Base-by-base conservation (phyloP, 140 eudicot species). In the Senecio squalidus region DNA sequence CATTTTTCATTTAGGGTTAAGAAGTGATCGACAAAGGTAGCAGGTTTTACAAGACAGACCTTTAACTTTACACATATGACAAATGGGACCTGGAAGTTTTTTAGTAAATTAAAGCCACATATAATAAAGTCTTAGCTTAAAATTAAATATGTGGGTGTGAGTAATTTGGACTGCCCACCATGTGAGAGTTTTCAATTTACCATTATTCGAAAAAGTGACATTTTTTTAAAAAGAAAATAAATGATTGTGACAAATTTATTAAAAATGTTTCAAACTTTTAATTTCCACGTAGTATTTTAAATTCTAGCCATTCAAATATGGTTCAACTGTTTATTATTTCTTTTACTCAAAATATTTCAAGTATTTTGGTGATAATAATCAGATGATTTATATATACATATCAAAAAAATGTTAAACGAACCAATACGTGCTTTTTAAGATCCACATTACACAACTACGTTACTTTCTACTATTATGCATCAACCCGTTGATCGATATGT, bases 231-330 rank as follows among this genome's bases (percentile, higher is more conserved):
- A 70, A 40, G 10, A 54, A 18, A 31, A 53, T 64, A 9, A 30
- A 4, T 38, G 59, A 55, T n/a, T 62, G 60, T 58, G 65, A 71
- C 70, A 43, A 71, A 53, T 40, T 27, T 62, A 1, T 45, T 21
- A 31, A 23, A 52, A 33, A 53, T 16, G 46, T 25, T 10, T 15
- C 14, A 38, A 36, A 28, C 18, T 31, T 4, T 45, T 3, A 28
- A 9, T 55, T 71, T 71, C 77, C 77, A 71, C 77, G 77, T 64
- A 55, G 64, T 54, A 47, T 71, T 49, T 21, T 33, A 55, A 71
- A 10, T 71, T 2, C 45, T 71, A 28, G 33, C 77, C 77, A 63
- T 71, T 63, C 77, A 71, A 49, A 58, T 59, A 21, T 49, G 23
- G 49, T 44, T 20, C 8, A 47, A 34, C 18, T 50, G 13, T 66